Conservation (phyloP, 108 stramenopile genomes). For the Ochromonas danica region DNA sequence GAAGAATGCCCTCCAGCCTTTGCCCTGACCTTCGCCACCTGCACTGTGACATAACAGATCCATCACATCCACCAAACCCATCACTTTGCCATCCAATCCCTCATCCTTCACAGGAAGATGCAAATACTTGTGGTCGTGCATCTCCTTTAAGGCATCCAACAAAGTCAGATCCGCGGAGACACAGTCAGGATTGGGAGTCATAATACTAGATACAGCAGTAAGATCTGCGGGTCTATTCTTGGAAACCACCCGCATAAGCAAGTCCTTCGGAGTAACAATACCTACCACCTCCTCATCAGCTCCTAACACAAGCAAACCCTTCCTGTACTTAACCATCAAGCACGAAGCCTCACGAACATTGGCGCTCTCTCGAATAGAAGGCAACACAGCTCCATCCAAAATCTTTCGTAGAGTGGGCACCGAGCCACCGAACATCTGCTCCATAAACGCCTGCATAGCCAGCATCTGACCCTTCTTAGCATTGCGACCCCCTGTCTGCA, state of each 20-base stretch:
- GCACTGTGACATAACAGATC: conserved; percentile 69
- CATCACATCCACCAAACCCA: conserved; percentile 92
- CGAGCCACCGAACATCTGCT: conserved; percentile 50
- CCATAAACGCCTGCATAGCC: conserved; percentile 39
- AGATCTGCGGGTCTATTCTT: conserved; percentile 69
- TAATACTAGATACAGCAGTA: conserved; percentile 70
- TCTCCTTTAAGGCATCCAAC: conserved; percentile 80
- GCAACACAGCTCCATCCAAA: conserved; percentile 65
- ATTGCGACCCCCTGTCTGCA: not conserved
- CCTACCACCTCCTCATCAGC: conserved; percentile 70
- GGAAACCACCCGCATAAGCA: conserved; percentile 81
- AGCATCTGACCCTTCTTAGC: not conserved
- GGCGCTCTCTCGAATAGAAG: conserved; percentile 65
- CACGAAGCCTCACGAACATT: conserved; percentile 68
- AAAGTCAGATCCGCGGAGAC: conserved; percentile 78
- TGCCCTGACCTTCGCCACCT: conserved; percentile 28
- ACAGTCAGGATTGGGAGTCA: conserved; percentile 85
- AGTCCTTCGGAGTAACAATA: conserved; percentile 87
- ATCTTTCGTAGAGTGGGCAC: conserved; percentile 55
- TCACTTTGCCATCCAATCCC: conserved; percentile 67
- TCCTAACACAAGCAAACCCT: conserved; percentile 80
- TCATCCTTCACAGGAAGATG: conserved; percentile 79
- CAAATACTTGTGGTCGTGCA: conserved; percentile 88
- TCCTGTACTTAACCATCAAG: conserved; percentile 74
- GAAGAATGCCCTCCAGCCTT: conserved; percentile 35